Conservation (phyloP, 148 eudicot species). For the Fagopyrum esculentum region DNA sequence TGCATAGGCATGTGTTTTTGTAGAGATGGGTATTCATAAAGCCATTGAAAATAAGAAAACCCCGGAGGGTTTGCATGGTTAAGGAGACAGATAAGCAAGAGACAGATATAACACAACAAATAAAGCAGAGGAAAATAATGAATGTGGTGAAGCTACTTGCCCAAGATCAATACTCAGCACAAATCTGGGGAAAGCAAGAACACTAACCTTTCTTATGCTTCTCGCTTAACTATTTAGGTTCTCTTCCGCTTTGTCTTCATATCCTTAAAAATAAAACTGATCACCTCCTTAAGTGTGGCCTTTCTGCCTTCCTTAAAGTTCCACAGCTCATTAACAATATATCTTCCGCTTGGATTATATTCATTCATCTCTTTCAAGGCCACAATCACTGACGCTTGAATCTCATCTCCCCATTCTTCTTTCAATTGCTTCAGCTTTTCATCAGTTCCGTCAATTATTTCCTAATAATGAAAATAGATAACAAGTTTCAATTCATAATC, state of each 20-base stretch:
- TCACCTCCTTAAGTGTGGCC: constrained; percentile 71
- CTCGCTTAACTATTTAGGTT: constrained; percentile 7
- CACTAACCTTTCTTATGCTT: neutral
- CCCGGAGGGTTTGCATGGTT: neutral
- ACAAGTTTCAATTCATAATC: neutral
- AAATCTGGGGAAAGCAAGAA: neutral
- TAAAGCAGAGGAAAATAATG: neutral
- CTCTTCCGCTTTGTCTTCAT: constrained; percentile 45
- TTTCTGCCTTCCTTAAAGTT: constrained; percentile 53
- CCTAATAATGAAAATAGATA: constrained; percentile 19
- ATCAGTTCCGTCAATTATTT: constrained; percentile 37
- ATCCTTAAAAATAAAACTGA: constrained; percentile 36
- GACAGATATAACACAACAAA: neutral
- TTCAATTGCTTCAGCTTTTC: constrained; percentile 42
- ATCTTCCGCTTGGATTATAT: constrained; percentile 79
- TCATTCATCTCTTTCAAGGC: constrained; percentile 56
- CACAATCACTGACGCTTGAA: constrained; percentile 32
- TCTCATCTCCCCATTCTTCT: constrained; percentile 54
- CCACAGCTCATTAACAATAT: constrained; percentile 59
- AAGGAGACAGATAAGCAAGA: neutral
- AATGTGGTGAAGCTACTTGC: neutral
- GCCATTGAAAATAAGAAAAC: neutral
- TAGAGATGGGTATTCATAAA: too few relatives aligned
- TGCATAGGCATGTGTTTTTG: neutral
- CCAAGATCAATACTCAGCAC: neutral